Evolutionary conservation across 2,329 filamentous ascomycete species (phyloP).

Genomic region (Zelopaecilomyces penicillatus): DNA sequence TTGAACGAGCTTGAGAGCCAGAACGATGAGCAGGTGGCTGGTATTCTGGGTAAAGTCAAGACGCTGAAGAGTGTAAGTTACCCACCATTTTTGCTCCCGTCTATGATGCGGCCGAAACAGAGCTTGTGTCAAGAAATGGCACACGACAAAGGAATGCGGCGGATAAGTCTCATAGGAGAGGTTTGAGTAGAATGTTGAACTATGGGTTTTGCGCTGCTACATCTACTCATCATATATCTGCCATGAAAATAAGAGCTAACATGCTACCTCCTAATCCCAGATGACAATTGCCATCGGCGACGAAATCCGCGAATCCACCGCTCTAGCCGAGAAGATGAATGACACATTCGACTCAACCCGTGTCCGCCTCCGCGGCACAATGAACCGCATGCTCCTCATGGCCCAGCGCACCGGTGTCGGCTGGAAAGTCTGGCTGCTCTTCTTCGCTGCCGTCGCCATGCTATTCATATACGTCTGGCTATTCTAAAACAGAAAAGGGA

Average conservation of each 20-base stretch:
- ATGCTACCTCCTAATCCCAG: constrained; percentile 31
- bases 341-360: constrained; percentile 84
- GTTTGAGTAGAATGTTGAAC: too few species aligned
- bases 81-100: background rate
- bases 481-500: constrained; percentile 39
- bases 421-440: constrained; percentile 88
- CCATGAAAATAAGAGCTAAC: too few species aligned
- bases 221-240: too few species aligned
- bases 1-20: constrained; percentile 92
- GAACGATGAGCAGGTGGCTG: constrained; percentile 82
- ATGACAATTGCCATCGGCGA: constrained; percentile 90
- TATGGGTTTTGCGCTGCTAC: too few species aligned
- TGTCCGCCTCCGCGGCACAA: constrained; percentile 74
- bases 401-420: constrained; percentile 88
- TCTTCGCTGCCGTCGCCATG: constrained; percentile 74
- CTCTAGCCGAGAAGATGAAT: constrained; percentile 91
- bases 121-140: too few species aligned
- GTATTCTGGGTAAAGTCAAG: constrained; percentile 84
- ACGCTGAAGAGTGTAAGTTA: constrained; percentile 75
- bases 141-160: too few species aligned
- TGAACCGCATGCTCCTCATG: constrained; percentile 97
- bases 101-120: too few species aligned
- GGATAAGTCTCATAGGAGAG: too few species aligned
- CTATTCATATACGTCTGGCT: constrained; percentile 93
- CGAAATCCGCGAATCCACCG: constrained; percentile 84